Conservation (phyloP, 2,329 filamentous ascomycete species). For the Colletotrichum horii region DNA sequence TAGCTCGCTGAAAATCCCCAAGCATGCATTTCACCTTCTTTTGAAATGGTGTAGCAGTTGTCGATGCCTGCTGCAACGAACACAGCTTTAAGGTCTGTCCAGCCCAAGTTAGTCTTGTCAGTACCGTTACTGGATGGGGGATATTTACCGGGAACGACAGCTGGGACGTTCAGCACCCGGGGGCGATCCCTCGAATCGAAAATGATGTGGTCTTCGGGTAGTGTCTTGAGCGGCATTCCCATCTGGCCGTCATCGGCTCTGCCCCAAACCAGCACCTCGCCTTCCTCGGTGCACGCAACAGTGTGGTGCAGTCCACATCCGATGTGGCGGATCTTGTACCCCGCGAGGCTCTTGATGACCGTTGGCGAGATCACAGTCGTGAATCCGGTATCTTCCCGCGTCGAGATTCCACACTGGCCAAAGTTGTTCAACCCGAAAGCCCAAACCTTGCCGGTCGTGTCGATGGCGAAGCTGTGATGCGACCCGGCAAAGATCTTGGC, state of each 20-base stretch:
- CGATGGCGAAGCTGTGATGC: slow-evolving; percentile 74
- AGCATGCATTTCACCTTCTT: background rate
- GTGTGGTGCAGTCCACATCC: slow-evolving; percentile 72
- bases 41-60: slow-evolving; percentile 3
- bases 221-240: slow-evolving; percentile 61
- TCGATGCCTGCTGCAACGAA: slow-evolving; percentile 38
- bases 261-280: slow-evolving; percentile 51
- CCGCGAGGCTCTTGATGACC: slow-evolving; percentile 58
- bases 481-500: slow-evolving; percentile 55
- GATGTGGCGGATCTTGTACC: slow-evolving; percentile 60
- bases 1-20: slow-evolving; percentile 12
- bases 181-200: slow-evolving; percentile 67
- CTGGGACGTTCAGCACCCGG: slow-evolving; percentile 63
- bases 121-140: fast-evolving
- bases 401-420: slow-evolving; percentile 66
- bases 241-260: slow-evolving; percentile 56
- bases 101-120: background rate
- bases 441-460: slow-evolving; percentile 66
- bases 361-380: slow-evolving; percentile 57
- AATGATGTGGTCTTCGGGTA: slow-evolving; percentile 58
- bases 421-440: slow-evolving; percentile 77
- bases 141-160: slow-evolving; percentile 29
- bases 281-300: slow-evolving; percentile 46
- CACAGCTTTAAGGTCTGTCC: slow-evolving; percentile 18
- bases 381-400: slow-evolving; percentile 9